Base-by-base conservation (phyloP, 805 yeast genomes). In the Ogataea pilisensis region DNA sequence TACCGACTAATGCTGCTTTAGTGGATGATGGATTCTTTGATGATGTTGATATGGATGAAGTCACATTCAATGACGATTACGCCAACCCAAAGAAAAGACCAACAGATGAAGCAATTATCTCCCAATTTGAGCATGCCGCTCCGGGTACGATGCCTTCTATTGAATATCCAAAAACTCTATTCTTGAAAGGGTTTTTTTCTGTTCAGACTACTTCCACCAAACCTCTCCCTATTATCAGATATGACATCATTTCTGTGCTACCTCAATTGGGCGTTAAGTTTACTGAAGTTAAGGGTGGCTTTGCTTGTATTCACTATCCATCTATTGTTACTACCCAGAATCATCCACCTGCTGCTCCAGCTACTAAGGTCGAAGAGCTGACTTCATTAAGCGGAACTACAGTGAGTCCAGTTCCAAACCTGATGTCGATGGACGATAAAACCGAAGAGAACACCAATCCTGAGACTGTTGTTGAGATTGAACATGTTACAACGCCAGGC, bases 201-300 rank as follows among this genome's bases (percentile, higher is more conserved):
- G 97, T 90, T 36, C 96, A 90, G 65, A 86, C 95, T 1, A 90
- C 98, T 0, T 88, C 96, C 2, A 86, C 96, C 4, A 88, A 88
- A 54, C 93, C 96, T 16, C 70, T 91, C 41, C 90, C 95, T 11
- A 85, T 86, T 47, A 89, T 90, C 42, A 76, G 97, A 41, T 80
- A 85, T 56, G 90, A 85, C 58, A 80, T 90, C 31, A 85, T 90
- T 22, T 74, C 79, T 17, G 91, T 85, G 1, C 72, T 90, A 58
- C 80, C 79, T 16, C 78, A 78, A 47, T 70, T 87, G 57, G 88
- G 87, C 21, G 93, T 91, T 36, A 78, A 80, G 44, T 90, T 75
- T 60, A 84, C 82, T 46, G 98, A 90, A 64, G 95, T 90, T 18
- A 84, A 84, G 56, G 97, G 98, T 43, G 98, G 97, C 0, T 90